Conservation (phyloP, 2,329 filamentous ascomycete genomes). For the Eutypa lata region DNA sequence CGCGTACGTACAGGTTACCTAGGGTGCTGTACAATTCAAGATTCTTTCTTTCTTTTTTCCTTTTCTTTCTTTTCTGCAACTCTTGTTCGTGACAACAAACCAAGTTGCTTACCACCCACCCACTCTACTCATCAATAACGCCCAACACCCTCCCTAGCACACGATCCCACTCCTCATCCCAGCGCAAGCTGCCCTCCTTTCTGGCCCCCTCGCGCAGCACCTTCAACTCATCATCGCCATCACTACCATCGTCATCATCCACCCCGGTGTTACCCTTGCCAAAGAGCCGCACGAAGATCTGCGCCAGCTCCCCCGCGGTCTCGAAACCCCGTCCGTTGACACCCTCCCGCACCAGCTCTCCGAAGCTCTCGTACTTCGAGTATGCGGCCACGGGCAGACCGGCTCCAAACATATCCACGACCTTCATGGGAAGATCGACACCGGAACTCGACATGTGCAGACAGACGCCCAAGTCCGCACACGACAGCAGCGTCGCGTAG, state of each 20-base stretch:
- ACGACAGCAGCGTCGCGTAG: constrained; percentile 80
- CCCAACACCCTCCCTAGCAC: constrained; percentile 73
- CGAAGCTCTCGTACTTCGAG: constrained; percentile 80
- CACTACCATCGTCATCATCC: constrained; percentile 42
- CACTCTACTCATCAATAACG: constrained; percentile 30
- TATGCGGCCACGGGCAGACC: constrained; percentile 89
- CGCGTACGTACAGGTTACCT: no score
- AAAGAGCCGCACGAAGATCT: constrained; percentile 64
- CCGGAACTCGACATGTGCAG: constrained; percentile 92
- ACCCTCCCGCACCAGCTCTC: constrained; percentile 84
- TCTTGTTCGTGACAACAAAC: no score
- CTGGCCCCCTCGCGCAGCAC: constrained; percentile 66
- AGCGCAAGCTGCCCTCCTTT: constrained; percentile 71
- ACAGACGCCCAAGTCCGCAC: constrained; percentile 85
- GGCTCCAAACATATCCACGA: constrained; percentile 97
- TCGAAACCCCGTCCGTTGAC: constrained; percentile 84
- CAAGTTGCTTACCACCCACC: no score
- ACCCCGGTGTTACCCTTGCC: constrained; percentile 40
- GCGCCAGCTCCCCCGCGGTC: constrained; percentile 62
- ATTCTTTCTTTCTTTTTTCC: no score
- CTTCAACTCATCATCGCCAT: constrained; percentile 51
- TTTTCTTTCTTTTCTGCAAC: no score
- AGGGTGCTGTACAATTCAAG: no score
- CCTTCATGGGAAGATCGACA: constrained; percentile 97
- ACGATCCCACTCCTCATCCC: constrained; percentile 91